These are phyloP conservation scores for Pecoramyces ruminantium DNA, from an alignment of 192 early-diverging fungal species.

Conservation along the genomic window DNA sequence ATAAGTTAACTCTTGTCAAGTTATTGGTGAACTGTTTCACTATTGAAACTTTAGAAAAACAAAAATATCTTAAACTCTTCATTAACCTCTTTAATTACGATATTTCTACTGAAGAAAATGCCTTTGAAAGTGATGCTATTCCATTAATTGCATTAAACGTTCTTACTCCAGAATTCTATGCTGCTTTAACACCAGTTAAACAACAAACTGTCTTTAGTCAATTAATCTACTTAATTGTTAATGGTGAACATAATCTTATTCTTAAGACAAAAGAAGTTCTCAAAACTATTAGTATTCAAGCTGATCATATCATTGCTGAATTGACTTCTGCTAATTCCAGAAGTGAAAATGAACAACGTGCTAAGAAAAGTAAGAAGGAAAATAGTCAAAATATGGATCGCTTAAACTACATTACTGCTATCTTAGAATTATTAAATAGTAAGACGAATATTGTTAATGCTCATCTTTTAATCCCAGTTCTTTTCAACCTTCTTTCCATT, in stretches of 20 bases:
- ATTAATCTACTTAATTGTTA: background rate
- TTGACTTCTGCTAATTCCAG: background rate
- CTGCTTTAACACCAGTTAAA: background rate
- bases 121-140: background rate
- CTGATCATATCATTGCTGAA: background rate
- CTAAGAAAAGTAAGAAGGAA: background rate
- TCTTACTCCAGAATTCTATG: background rate
- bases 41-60: conserved; percentile 26
- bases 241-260: background rate
- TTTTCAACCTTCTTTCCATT: conserved; percentile 8
- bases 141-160: background rate
- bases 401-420: conserved; percentile 9
- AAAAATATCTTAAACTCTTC: conserved; percentile 2
- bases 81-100: background rate
- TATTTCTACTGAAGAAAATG: background rate
- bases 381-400: background rate
- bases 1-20: conserved; percentile 1
- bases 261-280: background rate
- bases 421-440: conserved; percentile 5
- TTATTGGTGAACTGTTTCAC: conserved; percentile 4
- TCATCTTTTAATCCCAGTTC: conserved; percentile 1
- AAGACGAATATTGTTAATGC: background rate
- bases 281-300: background rate
- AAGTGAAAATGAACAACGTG: background rate
- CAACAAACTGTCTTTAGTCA: background rate